These are phyloP conservation scores for Apocynum venetum DNA, from an alignment of 257 asterid genomes.

Conservation along the genomic window DNA sequence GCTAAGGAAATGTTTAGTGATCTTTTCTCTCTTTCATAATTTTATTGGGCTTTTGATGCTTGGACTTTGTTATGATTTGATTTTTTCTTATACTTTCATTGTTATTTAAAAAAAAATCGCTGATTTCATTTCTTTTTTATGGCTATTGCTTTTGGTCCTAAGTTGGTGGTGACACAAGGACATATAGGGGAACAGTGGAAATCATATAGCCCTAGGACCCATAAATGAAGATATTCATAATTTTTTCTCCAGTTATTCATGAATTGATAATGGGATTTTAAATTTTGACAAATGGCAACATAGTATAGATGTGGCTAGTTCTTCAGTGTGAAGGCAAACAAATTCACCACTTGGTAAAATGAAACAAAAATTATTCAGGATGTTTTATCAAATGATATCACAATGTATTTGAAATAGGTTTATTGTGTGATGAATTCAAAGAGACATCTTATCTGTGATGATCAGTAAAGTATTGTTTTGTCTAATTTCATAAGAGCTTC, in stretches of 20 bases:
- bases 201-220: background rate
- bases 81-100: background rate
- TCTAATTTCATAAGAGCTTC: background rate
- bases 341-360: background rate
- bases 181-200: background rate
- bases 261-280: background rate
- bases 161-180: background rate
- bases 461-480: background rate
- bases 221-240: background rate
- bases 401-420: background rate
- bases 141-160: background rate
- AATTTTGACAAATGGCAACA: background rate
- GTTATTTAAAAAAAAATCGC: too few relatives aligned
- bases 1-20: background rate
- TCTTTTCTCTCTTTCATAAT: background rate
- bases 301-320: background rate
- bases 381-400: background rate
- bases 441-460: background rate
- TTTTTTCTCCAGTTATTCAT: background rate
- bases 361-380: background rate
- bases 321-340: background rate
- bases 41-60: background rate
- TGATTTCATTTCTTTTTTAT: background rate
- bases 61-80: background rate
- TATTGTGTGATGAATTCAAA: background rate